Conservation (phyloP, 306 rosid genomes). For the Cyamopsis tetragonoloba region DNA sequence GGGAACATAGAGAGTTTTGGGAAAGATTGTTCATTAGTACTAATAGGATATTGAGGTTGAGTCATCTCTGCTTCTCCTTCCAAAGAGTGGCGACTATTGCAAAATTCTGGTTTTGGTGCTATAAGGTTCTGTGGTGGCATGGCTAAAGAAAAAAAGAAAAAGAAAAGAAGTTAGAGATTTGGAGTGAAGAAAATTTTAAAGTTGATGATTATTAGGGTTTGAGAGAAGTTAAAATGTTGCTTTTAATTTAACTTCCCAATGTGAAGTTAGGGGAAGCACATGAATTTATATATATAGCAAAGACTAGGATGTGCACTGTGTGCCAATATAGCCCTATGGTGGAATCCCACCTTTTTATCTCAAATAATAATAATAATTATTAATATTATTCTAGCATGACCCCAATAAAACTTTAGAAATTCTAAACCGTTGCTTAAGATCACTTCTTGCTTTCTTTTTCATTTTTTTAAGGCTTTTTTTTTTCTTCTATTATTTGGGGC, state of each 20-base stretch:
- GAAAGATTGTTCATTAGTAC: constrained; percentile 44
- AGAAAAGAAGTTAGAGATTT: constrained; percentile 2
- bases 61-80: constrained; percentile 45
- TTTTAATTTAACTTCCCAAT: constrained; percentile 41
- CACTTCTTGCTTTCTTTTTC: not conserved
- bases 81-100: constrained; percentile 19
- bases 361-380: no score
- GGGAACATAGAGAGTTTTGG: constrained; percentile 63
- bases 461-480: not conserved
- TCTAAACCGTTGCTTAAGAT: constrained; percentile 25
- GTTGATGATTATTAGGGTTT: constrained; percentile 25
- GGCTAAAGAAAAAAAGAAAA: constrained; percentile 27
- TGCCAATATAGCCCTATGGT: constrained; percentile 31
- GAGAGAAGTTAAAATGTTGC: constrained; percentile 49
- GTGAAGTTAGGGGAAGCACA: constrained; percentile 36
- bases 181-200: no score
- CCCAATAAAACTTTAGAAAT: constrained; percentile 33
- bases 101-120: constrained; percentile 50
- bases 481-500: no score
- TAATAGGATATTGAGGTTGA: constrained; percentile 39
- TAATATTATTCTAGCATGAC: constrained; percentile 46
- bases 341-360: constrained; percentile 52
- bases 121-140: constrained; percentile 54
- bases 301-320: constrained; percentile 35
- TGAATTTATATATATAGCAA: constrained; percentile 48